These are phyloP conservation scores for Metschnikowia continentalis DNA, from an alignment of 805 yeast species.

Conservation along the genomic window DNA sequence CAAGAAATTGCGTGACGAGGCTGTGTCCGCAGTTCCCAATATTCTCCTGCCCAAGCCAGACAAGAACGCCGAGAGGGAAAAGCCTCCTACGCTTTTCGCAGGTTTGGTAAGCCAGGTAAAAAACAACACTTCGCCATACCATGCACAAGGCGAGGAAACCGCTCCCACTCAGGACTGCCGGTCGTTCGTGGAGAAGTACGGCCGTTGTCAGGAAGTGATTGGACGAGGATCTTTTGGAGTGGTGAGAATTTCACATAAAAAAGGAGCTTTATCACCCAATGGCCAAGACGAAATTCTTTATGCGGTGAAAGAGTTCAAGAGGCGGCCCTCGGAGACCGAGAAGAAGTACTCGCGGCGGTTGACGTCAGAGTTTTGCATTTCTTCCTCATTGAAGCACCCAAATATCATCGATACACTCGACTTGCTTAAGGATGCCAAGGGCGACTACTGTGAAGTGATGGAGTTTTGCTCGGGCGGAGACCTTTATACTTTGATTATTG, in stretches of 20 bases:
- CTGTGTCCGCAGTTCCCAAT: conserved; percentile 70
- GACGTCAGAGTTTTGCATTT: conserved; percentile 79
- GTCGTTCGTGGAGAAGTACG: conserved; percentile 83
- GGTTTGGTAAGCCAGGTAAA: conserved; percentile 61
- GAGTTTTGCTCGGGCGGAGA: conserved; percentile 84
- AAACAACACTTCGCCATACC: conserved; percentile 25
- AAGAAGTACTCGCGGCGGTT: conserved; percentile 67
- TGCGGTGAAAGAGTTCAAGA: conserved; percentile 85
- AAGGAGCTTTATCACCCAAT: conserved; percentile 19
- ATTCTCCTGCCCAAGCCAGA: conserved; percentile 36
- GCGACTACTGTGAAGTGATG: conserved; percentile 82
- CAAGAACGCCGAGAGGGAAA: conserved; percentile 13
- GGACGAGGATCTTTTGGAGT: conserved; percentile 95
- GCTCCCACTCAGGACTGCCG: conserved; percentile 33
- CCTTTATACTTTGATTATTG: conserved; percentile 65
- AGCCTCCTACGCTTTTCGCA: conserved; percentile 70
- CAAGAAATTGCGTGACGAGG: conserved; percentile 63
- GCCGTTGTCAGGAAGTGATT: conserved; percentile 89
- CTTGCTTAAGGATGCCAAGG: conserved; percentile 73
- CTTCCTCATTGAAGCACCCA: conserved; percentile 70
- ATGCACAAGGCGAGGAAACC: conserved; percentile 17
- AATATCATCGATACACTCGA: conserved; percentile 78
- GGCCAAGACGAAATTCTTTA: conserved; percentile 47
- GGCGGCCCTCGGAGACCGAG: conserved; percentile 55
- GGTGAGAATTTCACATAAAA: conserved; percentile 82